Evolutionary conservation across 768 basidiomycete genomes (phyloP), one percentile per base, ranked within the genome.

Genomic region (Termitomyces titanicus): DNA sequence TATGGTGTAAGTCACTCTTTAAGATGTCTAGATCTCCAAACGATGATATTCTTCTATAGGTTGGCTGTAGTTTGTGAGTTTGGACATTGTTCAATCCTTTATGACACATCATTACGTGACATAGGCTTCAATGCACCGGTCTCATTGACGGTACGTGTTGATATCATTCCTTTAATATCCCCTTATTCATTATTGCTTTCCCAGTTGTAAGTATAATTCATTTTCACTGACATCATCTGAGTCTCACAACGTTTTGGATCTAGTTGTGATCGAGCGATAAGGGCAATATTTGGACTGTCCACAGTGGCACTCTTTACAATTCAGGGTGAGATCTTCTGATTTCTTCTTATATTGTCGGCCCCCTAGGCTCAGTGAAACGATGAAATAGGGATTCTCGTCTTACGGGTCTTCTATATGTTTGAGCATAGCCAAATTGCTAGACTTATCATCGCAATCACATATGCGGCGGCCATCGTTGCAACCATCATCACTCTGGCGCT

Each of bases 351-450:
- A n/a, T 39, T n/a, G 3, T 2, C 7, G 31, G 18, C 18, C 24
- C 13, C n/a, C n/a, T 53, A 18, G 34, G 11, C 12, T 31, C 9
- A 25, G 33, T 24, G 7, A 20, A 2, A n/a, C n/a, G 8, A 22
- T 25, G 51, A 18, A 33, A 20, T 22, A 60, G 58, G 58, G 1
- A 60, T 60, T 5, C 58, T 60, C 12, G 58, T 60, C 12, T 20
- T 56, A 20, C 58, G 55, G 20, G 58, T 60, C 13, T 53, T 56
- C 35, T 60, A 60, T 15, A 53, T 60, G 58, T 60, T 60, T 31
- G 48, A 52, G n/a, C 58, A 60, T 27, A 60, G 43, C n/a, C 20
- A 37, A 1, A 39, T 51, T 20, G 59, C 54, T 6, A 46, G 47
- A 10, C 13, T 22, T 18, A 56, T 60, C 27, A 56, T 56, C 17